Evolutionary conservation across 1,139 yeast genomes (phyloP).

Genomic region (Wickerhamomyces sp.): DNA sequence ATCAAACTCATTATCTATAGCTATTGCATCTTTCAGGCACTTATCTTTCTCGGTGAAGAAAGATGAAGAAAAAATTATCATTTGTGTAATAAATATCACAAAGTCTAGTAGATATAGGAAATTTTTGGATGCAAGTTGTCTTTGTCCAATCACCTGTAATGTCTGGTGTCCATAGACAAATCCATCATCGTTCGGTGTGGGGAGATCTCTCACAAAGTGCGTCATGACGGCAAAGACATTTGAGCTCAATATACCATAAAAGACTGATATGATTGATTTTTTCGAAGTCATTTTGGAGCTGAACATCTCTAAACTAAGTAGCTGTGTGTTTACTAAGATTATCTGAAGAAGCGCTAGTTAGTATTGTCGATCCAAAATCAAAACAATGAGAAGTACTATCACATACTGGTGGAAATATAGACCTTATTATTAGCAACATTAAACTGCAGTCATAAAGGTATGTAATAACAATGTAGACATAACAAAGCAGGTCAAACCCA

Average conservation of each 20-base stretch:
- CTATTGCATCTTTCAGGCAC: slow-evolving; percentile 1
- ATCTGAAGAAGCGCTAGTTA: slow-evolving; percentile 3
- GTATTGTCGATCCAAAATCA: too few relatives aligned
- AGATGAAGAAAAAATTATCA: slow-evolving; percentile 12
- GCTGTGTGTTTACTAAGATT: slow-evolving; percentile 6
- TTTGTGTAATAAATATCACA: slow-evolving; percentile 15
- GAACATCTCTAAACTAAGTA: slow-evolving; percentile 8
- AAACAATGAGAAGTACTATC: too few relatives aligned
- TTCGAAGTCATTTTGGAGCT: slow-evolving; percentile 9
- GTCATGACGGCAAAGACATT: slow-evolving; percentile 7
- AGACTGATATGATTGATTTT: slow-evolving; percentile 8
- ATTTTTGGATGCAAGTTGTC: slow-evolving; percentile 12
- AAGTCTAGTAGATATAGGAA: slow-evolving; percentile 14
- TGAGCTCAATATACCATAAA: slow-evolving; percentile 4
- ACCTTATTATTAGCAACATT: slow-evolving; percentile 12
- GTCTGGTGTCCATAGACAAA: slow-evolving; percentile 23
- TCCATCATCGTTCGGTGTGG: slow-evolving; percentile 19
- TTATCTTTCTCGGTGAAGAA: slow-evolving; percentile 7
- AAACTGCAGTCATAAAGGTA: slow-evolving; percentile 25
- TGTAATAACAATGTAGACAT: slow-evolving; percentile 9
- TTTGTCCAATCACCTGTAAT: slow-evolving; percentile 21
- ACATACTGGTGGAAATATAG: slow-evolving; percentile 13
- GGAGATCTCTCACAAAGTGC: slow-evolving; percentile 15
- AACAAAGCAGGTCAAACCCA: slow-evolving; percentile 9
- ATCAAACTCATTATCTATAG: slow-evolving; percentile 12